Percentiles rank a stretch among this genome's conserved stretches.
Evolutionary conservation across 1,139 yeast genomes (phyloP).

Genomic region (Lodderomyces pseudojiufengensis): DNA sequence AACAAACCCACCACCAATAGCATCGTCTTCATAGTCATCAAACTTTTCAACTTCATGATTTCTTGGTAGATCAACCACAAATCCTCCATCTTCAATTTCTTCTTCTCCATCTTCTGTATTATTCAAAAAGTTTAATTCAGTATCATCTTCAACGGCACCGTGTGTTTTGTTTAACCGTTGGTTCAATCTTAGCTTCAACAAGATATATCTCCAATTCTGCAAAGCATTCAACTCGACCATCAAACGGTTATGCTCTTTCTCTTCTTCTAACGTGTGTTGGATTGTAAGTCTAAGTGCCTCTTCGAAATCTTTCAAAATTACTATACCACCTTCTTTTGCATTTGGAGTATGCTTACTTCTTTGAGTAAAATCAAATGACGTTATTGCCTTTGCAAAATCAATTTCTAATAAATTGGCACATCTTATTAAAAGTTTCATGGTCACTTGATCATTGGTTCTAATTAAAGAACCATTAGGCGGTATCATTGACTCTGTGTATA

Average conservation of each 20-base stretch:
- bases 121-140: too few relatives aligned
- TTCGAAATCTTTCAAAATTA: constrained; percentile 58
- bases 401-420: constrained; percentile 72
- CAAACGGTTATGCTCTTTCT: constrained; percentile 45
- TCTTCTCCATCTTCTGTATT: constrained; percentile 8
- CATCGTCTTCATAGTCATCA: constrained; percentile 3
- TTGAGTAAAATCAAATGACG: constrained; percentile 70
- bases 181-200: constrained; percentile 68
- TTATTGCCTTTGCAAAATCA: constrained; percentile 85
- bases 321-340: constrained; percentile 73
- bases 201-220: constrained; percentile 67
- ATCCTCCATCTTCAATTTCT: constrained; percentile 8
- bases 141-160: constrained; percentile 46
- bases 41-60: not conserved
- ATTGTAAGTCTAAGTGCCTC: constrained; percentile 65
- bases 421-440: constrained; percentile 50
- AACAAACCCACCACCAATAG: constrained; percentile 12
- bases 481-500: constrained; percentile 73
- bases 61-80: not conserved
- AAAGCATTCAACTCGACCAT: constrained; percentile 52
- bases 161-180: constrained; percentile 64
- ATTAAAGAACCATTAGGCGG: constrained; percentile 78
- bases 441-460: constrained; percentile 17
- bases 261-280: constrained; percentile 53
- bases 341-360: constrained; percentile 35